Base-by-base conservation (phyloP, 306 rosid species). In the Castanospermum australe region DNA sequence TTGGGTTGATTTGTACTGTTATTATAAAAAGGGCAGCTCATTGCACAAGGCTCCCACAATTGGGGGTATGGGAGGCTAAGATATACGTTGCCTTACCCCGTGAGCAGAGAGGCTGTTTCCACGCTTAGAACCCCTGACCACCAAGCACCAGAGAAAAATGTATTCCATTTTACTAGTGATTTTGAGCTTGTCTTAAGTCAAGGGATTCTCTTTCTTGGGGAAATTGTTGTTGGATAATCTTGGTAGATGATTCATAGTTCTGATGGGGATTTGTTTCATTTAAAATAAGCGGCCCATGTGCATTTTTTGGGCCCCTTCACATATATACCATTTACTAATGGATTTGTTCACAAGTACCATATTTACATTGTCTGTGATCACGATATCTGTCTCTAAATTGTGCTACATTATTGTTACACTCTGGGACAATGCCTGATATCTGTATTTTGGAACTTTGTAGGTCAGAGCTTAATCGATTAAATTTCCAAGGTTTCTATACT, bases 401-500 rank as follows among this genome's bases (percentile, higher is more conserved):
- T 48, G n/a, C 36, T 21, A 2, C 71, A 48, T 47, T 75, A 13
- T 42, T 75, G 28, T 17, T 47, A 33, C 57, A 13, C 57, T 32
- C 9, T 24, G 66, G 12, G 28, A n/a, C 32, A 51, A 18, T 62
- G 61, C n/a, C 73, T 79, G 28, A 65, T 41, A 59, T 39, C 25
- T 85, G 36, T 57, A 74, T 65, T 78, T 76, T 69, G 81, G 11
- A 81, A 75, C 36, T 24, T 78, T 79, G 25, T 78, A 94, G 99
- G 88, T 91, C 98, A 5, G 84, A 81, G 83, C 94, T 92, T 38
- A 88, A 87, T 51, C 83, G 97, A 18, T 68, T 89, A 78, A 91
- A 90, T 78, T 95, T 91, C 76, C 73, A 42, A 61, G 98, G 98
- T 52, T 92, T 95, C 85, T 92, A 89, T 79, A 90, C 88, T 4